Percentiles rank a stretch among this genome's conserved stretches.
phyloP scores from a whole-genome alignment of 108 stramenopile genomes.

The Skeletonema tropicum region DNA sequence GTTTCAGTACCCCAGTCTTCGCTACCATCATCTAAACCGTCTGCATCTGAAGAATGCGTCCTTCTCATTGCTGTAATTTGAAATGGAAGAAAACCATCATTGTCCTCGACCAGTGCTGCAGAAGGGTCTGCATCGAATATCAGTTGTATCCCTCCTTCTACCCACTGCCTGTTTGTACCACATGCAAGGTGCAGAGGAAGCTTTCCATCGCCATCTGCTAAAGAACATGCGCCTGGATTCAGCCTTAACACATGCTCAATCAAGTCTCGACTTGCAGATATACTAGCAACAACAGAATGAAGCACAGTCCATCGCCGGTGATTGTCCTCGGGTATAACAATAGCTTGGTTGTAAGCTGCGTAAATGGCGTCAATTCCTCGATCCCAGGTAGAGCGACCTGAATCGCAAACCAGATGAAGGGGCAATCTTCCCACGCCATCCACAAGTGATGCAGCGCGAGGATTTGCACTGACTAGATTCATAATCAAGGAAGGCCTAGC shows the following conservation, averaged over 20 bases:
- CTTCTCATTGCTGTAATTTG: constrained; percentile 50
- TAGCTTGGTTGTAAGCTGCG: constrained; percentile 33
- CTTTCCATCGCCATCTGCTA: constrained; percentile 69
- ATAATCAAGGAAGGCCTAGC: constrained; percentile 58
- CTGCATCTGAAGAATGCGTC: background rate
- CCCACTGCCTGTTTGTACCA: constrained; percentile 67
- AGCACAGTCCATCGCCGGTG: constrained; percentile 45
- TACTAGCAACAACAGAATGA: constrained; percentile 59
- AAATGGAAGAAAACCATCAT: constrained; percentile 64
- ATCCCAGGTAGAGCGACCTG: constrained; percentile 46
- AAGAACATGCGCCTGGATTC: constrained; percentile 56
- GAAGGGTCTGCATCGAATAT: constrained; percentile 72
- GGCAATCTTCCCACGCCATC: constrained; percentile 51
- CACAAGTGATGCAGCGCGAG: constrained; percentile 50
- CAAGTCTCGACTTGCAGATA: constrained; percentile 47
- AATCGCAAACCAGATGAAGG: constrained; percentile 62
- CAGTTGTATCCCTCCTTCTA: constrained; percentile 50
- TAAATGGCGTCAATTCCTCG: constrained; percentile 43
- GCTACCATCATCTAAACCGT: background rate
- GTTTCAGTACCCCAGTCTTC: background rate
- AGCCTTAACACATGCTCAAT: constrained; percentile 60
- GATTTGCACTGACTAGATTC: constrained; percentile 64
- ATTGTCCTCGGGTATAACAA: constrained; percentile 36
- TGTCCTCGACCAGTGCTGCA: constrained; percentile 50
- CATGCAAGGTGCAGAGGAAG: constrained; percentile 77